These are phyloP conservation scores for Botrytis galanthina DNA, from an alignment of 2,329 filamentous ascomycete genomes.

Conservation along the genomic window DNA sequence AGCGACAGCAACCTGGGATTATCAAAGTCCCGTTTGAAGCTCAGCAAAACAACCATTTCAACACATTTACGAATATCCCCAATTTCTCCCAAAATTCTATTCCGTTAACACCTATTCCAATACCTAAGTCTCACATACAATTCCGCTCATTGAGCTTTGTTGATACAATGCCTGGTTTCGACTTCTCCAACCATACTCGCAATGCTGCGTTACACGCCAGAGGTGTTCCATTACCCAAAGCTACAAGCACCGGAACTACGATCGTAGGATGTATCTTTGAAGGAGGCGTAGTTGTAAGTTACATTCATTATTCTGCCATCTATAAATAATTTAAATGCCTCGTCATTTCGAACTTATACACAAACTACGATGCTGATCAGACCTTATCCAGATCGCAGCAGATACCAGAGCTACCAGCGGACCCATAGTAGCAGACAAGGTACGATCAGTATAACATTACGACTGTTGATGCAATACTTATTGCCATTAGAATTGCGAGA, in stretches of 20 bases:
- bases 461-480: conserved; percentile 8
- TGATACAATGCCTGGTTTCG: conserved; percentile 85
- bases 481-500: conserved; percentile 83
- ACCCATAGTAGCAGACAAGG: conserved; percentile 98
- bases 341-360: background rate
- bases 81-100: background rate
- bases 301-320: background rate
- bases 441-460: conserved; percentile 37
- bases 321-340: background rate
- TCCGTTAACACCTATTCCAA: background rate
- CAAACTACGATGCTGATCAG: conserved; percentile 24
- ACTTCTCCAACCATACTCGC: conserved; percentile 99
- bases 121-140: background rate
- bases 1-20: conserved; percentile 20
- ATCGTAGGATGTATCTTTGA: conserved; percentile 98
- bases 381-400: conserved; percentile 73
- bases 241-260: conserved; percentile 96
- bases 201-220: conserved; percentile 93
- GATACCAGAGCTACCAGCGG: conserved; percentile 97
- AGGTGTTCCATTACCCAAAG: conserved; percentile 93
- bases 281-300: conserved; percentile 85
- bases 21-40: conserved; percentile 13
- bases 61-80: background rate
- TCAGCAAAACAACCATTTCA: conserved; percentile 13
- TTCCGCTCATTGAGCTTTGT: conserved; percentile 27